Conservation (phyloP, 768 basidiomycete genomes). For the Suillus weaverae region DNA sequence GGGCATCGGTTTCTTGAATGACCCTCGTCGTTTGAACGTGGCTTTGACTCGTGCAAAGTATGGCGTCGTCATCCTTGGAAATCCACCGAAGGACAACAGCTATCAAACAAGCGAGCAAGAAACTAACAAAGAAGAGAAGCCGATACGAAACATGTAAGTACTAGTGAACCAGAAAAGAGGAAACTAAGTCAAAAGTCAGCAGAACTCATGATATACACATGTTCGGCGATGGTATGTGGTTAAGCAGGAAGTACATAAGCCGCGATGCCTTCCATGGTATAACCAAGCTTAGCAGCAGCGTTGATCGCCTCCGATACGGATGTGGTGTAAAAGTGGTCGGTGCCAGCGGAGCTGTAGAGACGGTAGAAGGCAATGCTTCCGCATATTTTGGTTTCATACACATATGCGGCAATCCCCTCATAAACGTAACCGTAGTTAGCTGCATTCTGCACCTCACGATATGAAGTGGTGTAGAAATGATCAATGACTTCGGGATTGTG, state of each 20-base stretch:
- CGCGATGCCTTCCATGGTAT: background rate
- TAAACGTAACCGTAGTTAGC: background rate
- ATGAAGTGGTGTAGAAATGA: conserved; percentile 25
- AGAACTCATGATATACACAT: no score
- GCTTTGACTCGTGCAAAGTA: conserved; percentile 97
- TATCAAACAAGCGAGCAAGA: no score
- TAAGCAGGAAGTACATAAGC: background rate
- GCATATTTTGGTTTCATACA: background rate
- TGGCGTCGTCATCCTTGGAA: conserved; percentile 98
- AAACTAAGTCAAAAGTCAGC: no score
- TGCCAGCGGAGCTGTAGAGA: background rate
- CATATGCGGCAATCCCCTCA: background rate
- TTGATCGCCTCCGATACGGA: background rate
- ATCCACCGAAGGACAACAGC: conserved; percentile 46
- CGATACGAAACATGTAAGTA: no score
- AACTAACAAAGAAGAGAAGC: no score
- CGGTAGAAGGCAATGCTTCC: background rate
- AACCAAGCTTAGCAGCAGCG: background rate
- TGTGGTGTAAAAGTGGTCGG: background rate
- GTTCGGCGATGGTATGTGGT: no score
- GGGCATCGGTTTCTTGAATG: conserved; percentile 98
- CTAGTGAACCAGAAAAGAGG: no score
- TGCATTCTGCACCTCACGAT: background rate
- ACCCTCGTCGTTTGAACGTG: conserved; percentile 94
- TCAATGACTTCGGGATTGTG: conserved; percentile 12